Evolutionary conservation across 306 rosid genomes (phyloP), one percentile per base, ranked within the genome.

Genomic region (Urtica urens): DNA sequence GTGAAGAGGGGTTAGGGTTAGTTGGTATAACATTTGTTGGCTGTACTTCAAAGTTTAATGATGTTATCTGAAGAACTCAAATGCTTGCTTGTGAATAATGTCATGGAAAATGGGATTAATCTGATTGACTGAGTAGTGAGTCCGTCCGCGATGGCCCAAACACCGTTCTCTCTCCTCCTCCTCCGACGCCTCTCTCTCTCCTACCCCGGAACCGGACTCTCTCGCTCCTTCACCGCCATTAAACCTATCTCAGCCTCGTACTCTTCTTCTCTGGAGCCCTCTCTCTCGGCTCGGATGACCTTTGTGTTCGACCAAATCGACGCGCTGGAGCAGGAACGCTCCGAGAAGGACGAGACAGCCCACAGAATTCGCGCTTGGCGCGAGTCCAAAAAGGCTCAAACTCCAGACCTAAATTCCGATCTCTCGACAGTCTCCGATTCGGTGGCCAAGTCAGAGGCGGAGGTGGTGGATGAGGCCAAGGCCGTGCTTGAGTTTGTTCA

Each of bases 221-320:
- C 27, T 45, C 51, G 45, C 46, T 38, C 69, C 55, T 13, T 39
- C 13, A 18, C 58, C 16, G 54, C 58, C 40, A 24, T 50, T 16
- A 58, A 63, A 10, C 69, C 74, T 15, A 72, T 70, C 67, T 77
- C 90, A 18, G 50, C 86, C 11, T 55, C 69, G 31, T 16, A 58
- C 5, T 46, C 63, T 5, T 74, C 81, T 14, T 74, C 73, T 53
- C 79, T 87, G 14, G 57, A 82, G 7, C 68, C 85, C 16, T 66
- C 85, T 13, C 94, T 85, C 4, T 85, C 95, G 3, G 92, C 87
- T 1, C 87, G 99, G 20, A 67, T 85, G 71, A 81, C 82, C 76
- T 85, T 81, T 62, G 88, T 90, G 56, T 85, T 84, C 49, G 99
- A 90, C 38, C 95, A 90, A 75, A 85, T 90, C 57, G 99, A 90